Conservation (phyloP, 116 monocot genomes). For the Iris pallida region DNA sequence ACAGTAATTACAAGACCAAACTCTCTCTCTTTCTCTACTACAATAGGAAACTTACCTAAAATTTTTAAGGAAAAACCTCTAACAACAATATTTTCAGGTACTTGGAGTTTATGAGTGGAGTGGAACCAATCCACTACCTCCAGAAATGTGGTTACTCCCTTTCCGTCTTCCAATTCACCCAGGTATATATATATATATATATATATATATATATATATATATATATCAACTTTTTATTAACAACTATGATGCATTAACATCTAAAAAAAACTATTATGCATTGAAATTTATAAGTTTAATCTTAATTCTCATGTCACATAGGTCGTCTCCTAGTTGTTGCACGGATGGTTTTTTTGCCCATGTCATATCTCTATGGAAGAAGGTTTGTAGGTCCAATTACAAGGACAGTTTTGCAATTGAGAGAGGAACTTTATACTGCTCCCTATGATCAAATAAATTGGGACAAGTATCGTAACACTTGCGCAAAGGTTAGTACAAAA, state of each 20-base stretch:
- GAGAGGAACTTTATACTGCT: conserved; percentile 57
- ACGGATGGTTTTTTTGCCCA: conserved; percentile 85
- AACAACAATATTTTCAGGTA: conserved; percentile 32
- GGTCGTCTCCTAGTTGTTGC: conserved; percentile 86
- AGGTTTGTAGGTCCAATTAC: conserved; percentile 84
- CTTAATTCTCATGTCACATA: conserved; percentile 12
- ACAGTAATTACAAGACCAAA: conserved; percentile 34
- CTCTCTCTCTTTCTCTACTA: background rate
- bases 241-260: too few species aligned
- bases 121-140: conserved; percentile 79
- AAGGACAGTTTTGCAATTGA: conserved; percentile 44
- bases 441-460: conserved; percentile 70
- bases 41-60: too few species aligned
- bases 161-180: conserved; percentile 73
- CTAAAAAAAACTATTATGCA: too few species aligned
- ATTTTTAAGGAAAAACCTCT: too few species aligned
- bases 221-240: background rate
- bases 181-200: too few species aligned
- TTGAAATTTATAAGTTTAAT: too few species aligned
- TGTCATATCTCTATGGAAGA: conserved; percentile 90
- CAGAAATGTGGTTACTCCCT: conserved; percentile 83
- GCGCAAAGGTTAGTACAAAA: conserved; percentile 64
- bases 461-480: conserved; percentile 64
- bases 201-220: too few species aligned
- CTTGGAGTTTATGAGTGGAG: conserved; percentile 90